Base-by-base conservation (phyloP, 73 alveolate genomes). In the Paramecium bursaria region DNA sequence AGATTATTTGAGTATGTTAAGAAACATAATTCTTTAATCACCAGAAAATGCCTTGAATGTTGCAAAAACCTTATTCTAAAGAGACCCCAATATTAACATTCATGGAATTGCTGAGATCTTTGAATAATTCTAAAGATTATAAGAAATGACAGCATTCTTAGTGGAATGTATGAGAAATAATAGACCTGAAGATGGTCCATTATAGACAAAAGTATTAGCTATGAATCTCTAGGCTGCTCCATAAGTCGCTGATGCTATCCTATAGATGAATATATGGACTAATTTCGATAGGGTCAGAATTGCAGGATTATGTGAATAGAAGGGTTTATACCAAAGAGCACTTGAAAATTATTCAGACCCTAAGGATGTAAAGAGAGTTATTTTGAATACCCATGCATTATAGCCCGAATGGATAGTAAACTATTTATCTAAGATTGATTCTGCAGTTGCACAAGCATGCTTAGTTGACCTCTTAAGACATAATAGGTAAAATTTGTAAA, bases 121-220 rank as follows among this genome's bases (percentile, higher is more conserved):
- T 87, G 93, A 54, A 39, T 54, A 79, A 54, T 61, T 33, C 47
- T 92, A 94, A 60, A 91, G 95, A 91, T 86, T 97, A 19, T 95
- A 96, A 87, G 99, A 96, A 85, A 89, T 94, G 73, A 97, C 99
- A 74, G 98, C 99, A 26, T 97, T 95, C 92, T 86, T 97, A 82
- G 94, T 97, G 11, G 99, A 97, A 79, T 95, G 95, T 67, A 90
- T 97, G 61, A 93, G 88, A 61, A 90, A 95, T 27, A 95, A 97
- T 91, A 92, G 95, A 89, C 98, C 98, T 46, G 99, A 97, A 77
- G 98, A 97, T 86, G 99, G 98, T n/a, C 98, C 97, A 85, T 88
- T 95, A 26, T 98, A 97, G 89, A 97, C 99, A 46, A 97, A 92
- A 85, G 96, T 97, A 19, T 90, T 97, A 73, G 98, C 94, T 86